Evolutionary conservation across 495 filamentous ascomycete genomes (phyloP).

Genomic region (Halenospora varia): DNA sequence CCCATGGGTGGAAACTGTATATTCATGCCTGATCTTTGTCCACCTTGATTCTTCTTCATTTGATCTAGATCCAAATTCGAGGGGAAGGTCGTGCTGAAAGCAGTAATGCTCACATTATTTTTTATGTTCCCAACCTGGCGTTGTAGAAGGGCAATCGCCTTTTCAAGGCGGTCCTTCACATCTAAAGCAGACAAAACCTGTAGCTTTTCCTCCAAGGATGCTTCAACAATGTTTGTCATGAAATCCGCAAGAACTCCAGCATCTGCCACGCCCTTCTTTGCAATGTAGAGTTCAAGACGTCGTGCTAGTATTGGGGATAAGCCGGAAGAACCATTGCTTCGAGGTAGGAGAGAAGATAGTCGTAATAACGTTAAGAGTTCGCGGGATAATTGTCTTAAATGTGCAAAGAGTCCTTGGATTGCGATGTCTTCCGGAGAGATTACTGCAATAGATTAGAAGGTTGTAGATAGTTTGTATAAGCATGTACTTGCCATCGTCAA

Average conservation of each 20-base stretch:
- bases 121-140: conserved; percentile 78
- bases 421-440: conserved; percentile 45
- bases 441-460: conserved; percentile 27
- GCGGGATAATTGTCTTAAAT: conserved; percentile 74
- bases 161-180: conserved; percentile 70
- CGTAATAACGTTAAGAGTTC: conserved; percentile 78
- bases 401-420: conserved; percentile 65
- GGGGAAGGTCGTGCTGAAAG: conserved; percentile 55
- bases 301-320: conserved; percentile 81
- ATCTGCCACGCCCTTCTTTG: conserved; percentile 67
- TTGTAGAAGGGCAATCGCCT: conserved; percentile 74
- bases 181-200: conserved; percentile 73
- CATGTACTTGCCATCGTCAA: conserved; percentile 50
- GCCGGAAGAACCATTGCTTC: conserved; percentile 46
- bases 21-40: conserved; percentile 46
- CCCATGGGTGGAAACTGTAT: conserved; percentile 39
- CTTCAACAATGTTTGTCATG: conserved; percentile 86
- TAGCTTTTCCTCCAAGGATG: conserved; percentile 83
- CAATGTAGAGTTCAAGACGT: conserved; percentile 80
- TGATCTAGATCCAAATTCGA: conserved; percentile 49
- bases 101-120: conserved; percentile 73
- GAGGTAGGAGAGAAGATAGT: conserved; percentile 71
- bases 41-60: conserved; percentile 45
- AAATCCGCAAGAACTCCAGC: conserved; percentile 93
- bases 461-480: no score